These are phyloP conservation scores for Fusarium dimerum DNA, from an alignment of 2,329 filamentous ascomycete genomes.

Conservation along the genomic window DNA sequence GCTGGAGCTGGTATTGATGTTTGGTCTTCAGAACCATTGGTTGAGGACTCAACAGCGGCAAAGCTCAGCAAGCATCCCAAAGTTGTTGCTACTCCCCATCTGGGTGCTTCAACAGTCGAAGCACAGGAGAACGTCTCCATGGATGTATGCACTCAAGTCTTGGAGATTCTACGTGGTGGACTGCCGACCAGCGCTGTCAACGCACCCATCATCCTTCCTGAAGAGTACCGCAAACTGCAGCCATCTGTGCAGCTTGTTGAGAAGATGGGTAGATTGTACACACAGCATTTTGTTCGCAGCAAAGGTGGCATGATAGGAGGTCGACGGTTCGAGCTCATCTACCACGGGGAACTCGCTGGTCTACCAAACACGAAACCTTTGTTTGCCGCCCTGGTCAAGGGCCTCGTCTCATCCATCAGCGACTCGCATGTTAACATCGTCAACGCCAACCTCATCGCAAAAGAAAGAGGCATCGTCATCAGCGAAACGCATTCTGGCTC, in stretches of 20 bases:
- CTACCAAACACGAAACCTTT: slow-evolving; percentile 77
- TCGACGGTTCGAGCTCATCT: slow-evolving; percentile 73
- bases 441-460: slow-evolving; percentile 74
- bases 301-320: slow-evolving; percentile 54
- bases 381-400: slow-evolving; percentile 77
- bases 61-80: slow-evolving; percentile 67
- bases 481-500: slow-evolving; percentile 71
- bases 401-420: slow-evolving; percentile 69
- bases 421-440: slow-evolving; percentile 77
- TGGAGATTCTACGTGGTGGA: slow-evolving; percentile 70
- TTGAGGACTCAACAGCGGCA: slow-evolving; percentile 54
- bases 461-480: slow-evolving; percentile 75
- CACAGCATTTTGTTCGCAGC: slow-evolving; percentile 65
- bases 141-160: slow-evolving; percentile 79
- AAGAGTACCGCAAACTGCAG: slow-evolving; percentile 76
- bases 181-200: slow-evolving; percentile 78
- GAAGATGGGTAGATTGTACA: slow-evolving; percentile 78
- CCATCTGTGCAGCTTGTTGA: slow-evolving; percentile 77
- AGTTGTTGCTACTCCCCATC: slow-evolving; percentile 76
- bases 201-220: slow-evolving; percentile 76
- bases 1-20: slow-evolving; percentile 79
- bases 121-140: slow-evolving; percentile 83
- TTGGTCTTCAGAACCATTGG: slow-evolving; percentile 73
- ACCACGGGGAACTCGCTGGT: slow-evolving; percentile 72
- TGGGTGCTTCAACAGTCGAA: slow-evolving; percentile 78